Evolutionary conservation across 2,329 filamentous ascomycete genomes (phyloP).

Genomic region (Lasiodiplodia sp.): DNA sequence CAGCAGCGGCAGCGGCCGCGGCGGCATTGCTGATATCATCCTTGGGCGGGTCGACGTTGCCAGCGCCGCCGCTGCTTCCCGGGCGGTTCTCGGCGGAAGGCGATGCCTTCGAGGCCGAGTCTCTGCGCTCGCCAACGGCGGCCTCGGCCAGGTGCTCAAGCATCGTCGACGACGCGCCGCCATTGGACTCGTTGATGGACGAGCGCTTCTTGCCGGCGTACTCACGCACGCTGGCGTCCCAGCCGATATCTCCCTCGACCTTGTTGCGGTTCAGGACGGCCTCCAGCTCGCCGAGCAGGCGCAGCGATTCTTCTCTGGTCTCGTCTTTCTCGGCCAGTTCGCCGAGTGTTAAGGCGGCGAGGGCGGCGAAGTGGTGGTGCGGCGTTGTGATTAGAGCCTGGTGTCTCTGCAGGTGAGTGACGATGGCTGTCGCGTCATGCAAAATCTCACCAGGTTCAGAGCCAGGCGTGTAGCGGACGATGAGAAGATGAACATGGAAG

Average conservation of each 20-base stretch:
- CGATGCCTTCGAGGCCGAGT: constrained; percentile 5
- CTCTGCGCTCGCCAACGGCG: constrained; percentile 37
- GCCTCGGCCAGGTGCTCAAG: constrained; percentile 49
- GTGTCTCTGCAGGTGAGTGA: constrained; percentile 37
- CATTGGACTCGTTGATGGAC: constrained; percentile 31
- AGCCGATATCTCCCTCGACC: constrained; percentile 40
- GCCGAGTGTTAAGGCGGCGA: constrained; percentile 45
- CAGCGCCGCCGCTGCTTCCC: constrained; percentile 35
- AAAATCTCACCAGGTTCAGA: constrained; percentile 40
- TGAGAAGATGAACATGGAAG: constrained; percentile 46
- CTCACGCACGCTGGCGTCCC: constrained; percentile 46
- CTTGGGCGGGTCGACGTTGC: constrained; percentile 37
- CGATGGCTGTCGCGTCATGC: constrained; percentile 40
- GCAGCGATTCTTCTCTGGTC: constrained; percentile 45
- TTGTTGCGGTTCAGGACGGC: constrained; percentile 44
- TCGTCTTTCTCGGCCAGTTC: constrained; percentile 46
- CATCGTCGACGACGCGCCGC: constrained; percentile 44
- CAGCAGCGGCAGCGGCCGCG: constrained; percentile 46
- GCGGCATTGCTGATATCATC: constrained; percentile 38
- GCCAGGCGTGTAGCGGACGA: constrained; percentile 40
- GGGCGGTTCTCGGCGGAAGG: constrained; percentile 32
- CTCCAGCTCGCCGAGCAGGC: constrained; percentile 46
- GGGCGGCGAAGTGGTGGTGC: constrained; percentile 45
- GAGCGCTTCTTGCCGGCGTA: constrained; percentile 36
- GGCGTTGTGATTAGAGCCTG: constrained; percentile 41